Conservation (phyloP, 106 monocot genomes). For the Platanthera zijinensis region DNA sequence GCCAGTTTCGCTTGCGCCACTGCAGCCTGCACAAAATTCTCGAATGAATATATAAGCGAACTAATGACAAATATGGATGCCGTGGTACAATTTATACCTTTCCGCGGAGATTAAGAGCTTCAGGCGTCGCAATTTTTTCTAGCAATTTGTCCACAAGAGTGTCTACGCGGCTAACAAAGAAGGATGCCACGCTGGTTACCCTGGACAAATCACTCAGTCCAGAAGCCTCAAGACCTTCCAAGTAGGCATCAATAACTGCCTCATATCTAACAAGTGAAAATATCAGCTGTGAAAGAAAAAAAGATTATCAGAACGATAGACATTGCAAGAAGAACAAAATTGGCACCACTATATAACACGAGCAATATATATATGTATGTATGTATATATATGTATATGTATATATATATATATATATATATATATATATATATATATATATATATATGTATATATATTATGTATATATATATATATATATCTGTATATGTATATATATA, state of each 20-base stretch:
- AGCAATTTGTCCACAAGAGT: constrained; percentile 81
- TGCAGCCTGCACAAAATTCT: constrained; percentile 48
- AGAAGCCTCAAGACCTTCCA: constrained; percentile 83
- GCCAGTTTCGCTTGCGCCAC: constrained; percentile 84
- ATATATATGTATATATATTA: no score
- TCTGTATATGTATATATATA: no score
- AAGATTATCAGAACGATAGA: constrained; percentile 11
- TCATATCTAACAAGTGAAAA: constrained; percentile 88
- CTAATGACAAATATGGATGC: not conserved
- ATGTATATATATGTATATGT: no score
- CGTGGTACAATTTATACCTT: constrained; percentile 33
- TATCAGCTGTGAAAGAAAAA: constrained; percentile 42
- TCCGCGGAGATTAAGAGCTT: constrained; percentile 76
- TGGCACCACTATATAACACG: no score
- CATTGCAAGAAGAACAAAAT: not conserved
- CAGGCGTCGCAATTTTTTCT: constrained; percentile 80
- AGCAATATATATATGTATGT: no score
- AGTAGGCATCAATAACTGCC: constrained; percentile 90
- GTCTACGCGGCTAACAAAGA: constrained; percentile 91
- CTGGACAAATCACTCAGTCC: constrained; percentile 71
- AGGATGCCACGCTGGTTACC: constrained; percentile 90
- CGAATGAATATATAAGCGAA: not conserved
- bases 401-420: no score
- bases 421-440: no score
- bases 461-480: no score